Percentiles rank a stretch among this genome's conserved stretches.
Conservation (phyloP, 148 eudicot genomes). For the Rhododendron ferrugineum region DNA sequence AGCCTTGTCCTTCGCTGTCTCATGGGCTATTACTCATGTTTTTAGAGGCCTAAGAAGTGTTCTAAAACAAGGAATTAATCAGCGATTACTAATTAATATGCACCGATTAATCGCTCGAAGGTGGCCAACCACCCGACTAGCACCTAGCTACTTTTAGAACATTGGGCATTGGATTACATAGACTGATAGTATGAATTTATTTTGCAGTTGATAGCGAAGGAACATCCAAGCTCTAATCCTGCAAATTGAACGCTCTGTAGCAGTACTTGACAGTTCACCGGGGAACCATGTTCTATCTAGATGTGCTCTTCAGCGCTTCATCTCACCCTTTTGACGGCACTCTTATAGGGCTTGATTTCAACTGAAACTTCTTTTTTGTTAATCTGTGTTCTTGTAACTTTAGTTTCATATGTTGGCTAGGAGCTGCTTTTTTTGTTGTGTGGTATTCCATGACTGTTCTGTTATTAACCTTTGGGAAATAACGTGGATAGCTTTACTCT, state of each 20-base stretch:
- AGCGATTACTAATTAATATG: too few species aligned
- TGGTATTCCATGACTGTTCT: not conserved
- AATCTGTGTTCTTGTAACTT: too few species aligned
- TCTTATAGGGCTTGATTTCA: not conserved
- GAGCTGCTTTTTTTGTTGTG: too few species aligned
- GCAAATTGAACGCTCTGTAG: not conserved
- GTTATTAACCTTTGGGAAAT: not conserved
- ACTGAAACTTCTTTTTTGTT: not conserved
- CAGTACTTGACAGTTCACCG: not conserved
- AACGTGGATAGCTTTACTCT: not conserved
- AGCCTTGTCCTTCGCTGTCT: not conserved
- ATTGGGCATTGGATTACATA: too few species aligned
- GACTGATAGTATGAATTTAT: not conserved
- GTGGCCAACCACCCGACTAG: too few species aligned
- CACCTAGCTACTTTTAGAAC: too few species aligned
- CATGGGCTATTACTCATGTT: not conserved
- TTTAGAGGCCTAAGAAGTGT: not conserved
- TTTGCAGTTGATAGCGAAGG: not conserved
- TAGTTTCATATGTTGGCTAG: too few species aligned
- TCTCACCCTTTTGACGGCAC: not conserved
- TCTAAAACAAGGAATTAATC: too few species aligned
- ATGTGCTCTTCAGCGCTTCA: not conserved
- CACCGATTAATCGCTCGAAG: too few species aligned
- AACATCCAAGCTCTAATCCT: not conserved
- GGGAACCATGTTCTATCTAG: not conserved